phyloP scores from a whole-genome alignment of 2,329 filamentous ascomycete species.

The Rutstroemia sp. region DNA sequence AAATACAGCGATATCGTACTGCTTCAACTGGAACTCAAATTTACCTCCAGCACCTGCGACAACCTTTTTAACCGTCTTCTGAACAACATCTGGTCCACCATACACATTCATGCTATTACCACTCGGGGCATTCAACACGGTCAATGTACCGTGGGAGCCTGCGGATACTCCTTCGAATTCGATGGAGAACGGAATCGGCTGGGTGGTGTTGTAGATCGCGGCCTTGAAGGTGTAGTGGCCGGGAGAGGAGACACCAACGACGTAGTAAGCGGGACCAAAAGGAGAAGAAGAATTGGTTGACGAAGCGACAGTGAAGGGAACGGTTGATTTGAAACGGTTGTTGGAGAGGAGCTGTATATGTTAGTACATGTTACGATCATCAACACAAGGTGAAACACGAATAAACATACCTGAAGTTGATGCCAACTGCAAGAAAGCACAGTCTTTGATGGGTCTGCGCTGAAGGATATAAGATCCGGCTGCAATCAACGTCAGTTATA shows the following conservation, averaged over 20 bases:
- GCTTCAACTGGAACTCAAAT: conserved; percentile 10
- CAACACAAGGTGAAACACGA: neutral
- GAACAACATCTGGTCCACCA: conserved; percentile 2
- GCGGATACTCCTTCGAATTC: conserved; percentile 5
- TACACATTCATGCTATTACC: conserved; percentile 1
- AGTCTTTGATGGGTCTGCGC: conserved; percentile 37
- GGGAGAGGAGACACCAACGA: conserved; percentile 1
- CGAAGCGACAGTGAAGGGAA: neutral
- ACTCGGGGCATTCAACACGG: conserved; percentile 5
- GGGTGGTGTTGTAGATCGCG: conserved; percentile 7
- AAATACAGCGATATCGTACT: conserved; percentile 9
- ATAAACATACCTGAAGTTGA: neutral
- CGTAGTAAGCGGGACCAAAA: conserved; percentile 8
- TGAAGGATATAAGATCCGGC: conserved; percentile 27
- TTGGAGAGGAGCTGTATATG: conserved; percentile 3
- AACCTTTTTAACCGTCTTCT: neutral
- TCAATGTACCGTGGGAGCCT: neutral
- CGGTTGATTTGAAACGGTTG: conserved; percentile 2
- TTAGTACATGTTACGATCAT: neutral
- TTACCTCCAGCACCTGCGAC: neutral
- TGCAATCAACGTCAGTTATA: conserved; percentile 6
- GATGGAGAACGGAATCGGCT: conserved; percentile 1
- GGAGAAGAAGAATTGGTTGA: neutral
- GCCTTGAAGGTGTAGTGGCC: conserved; percentile 8
- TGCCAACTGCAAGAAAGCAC: conserved; percentile 36